Evolutionary conservation across 2,329 filamentous ascomycete species (phyloP).

Genomic region (Diatrype stigma): DNA sequence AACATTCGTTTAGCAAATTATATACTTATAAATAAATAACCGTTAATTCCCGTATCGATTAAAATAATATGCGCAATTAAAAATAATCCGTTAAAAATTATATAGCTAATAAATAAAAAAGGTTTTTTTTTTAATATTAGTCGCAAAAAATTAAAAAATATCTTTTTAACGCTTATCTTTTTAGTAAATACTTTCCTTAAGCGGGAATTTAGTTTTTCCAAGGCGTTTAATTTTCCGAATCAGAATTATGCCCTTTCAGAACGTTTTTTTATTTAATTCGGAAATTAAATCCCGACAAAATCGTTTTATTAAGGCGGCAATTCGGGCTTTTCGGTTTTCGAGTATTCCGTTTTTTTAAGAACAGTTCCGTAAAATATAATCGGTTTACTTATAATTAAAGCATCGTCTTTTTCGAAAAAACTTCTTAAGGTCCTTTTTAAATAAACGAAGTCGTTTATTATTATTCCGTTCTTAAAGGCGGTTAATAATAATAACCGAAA

Average conservation of each 20-base stretch:
- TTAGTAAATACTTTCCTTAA: too few relatives aligned
- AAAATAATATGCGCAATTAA: neutral
- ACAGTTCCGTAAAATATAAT: neutral
- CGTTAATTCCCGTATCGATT: neutral
- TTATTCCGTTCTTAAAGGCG: too few relatives aligned
- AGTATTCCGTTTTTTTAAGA: neutral
- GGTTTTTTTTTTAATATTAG: constrained; percentile 1
- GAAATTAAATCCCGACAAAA: neutral
- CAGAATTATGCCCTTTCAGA: constrained; percentile 1
- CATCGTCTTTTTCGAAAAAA: neutral
- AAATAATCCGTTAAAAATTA: neutral
- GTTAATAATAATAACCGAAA: neutral
- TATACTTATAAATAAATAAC: neutral
- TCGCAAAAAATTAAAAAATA: neutral
- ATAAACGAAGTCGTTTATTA: too few relatives aligned
- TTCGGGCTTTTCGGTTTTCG: neutral
- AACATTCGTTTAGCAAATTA: too few relatives aligned
- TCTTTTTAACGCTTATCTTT: neutral
- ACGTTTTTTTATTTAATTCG: neutral
- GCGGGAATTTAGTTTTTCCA: too few relatives aligned
- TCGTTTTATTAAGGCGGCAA: neutral
- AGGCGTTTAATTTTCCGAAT: neutral
- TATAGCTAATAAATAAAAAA: neutral
- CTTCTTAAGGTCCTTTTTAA: neutral
- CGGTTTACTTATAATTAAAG: neutral